Percentiles rank a stretch among this genome's conserved stretches.
These are phyloP conservation scores for Fraxinus cuspidata DNA, from an alignment of 257 asterid genomes.

Conservation along the genomic window DNA sequence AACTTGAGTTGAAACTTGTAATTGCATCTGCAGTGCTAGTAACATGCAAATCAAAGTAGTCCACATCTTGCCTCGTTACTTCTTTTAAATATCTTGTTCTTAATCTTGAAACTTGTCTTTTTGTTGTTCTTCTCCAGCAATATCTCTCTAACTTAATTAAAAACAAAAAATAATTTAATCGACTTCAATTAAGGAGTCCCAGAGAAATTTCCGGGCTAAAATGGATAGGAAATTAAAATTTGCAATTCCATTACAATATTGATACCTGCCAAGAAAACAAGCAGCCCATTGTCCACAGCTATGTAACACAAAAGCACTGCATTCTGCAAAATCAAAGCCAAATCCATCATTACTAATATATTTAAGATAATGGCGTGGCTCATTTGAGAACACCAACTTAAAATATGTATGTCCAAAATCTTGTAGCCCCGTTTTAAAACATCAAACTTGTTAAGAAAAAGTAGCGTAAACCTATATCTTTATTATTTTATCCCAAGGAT, in stretches of 20 bases:
- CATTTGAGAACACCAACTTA: too few species aligned
- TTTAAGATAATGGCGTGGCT: too few species aligned
- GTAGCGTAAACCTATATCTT: too few species aligned
- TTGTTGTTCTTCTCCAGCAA: too few species aligned
- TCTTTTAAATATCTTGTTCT: constrained; percentile 72
- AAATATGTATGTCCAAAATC: too few species aligned
- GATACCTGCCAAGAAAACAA: constrained; percentile 68
- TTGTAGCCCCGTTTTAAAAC: too few species aligned
- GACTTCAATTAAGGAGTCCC: too few species aligned
- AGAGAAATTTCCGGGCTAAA: too few species aligned
- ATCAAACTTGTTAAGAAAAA: too few species aligned
- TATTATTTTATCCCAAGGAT: too few species aligned
- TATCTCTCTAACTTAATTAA: constrained; percentile 46
- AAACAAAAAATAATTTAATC: too few species aligned
- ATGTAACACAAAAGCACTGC: constrained; percentile 70
- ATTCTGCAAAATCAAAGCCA: constrained; percentile 42
- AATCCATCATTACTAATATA: neutral
- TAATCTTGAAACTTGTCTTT: constrained; percentile 48
- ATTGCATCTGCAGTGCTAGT: constrained; percentile 85
- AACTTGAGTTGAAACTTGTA: constrained; percentile 28
- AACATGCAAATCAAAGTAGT: constrained; percentile 80
- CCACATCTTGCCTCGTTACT: constrained; percentile 88
- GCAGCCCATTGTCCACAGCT: constrained; percentile 74
- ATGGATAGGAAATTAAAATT: too few species aligned
- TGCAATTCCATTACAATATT: neutral